phyloP scores from a whole-genome alignment of 2,329 filamentous ascomycete species.

The Exophiala lecanii-corni region DNA sequence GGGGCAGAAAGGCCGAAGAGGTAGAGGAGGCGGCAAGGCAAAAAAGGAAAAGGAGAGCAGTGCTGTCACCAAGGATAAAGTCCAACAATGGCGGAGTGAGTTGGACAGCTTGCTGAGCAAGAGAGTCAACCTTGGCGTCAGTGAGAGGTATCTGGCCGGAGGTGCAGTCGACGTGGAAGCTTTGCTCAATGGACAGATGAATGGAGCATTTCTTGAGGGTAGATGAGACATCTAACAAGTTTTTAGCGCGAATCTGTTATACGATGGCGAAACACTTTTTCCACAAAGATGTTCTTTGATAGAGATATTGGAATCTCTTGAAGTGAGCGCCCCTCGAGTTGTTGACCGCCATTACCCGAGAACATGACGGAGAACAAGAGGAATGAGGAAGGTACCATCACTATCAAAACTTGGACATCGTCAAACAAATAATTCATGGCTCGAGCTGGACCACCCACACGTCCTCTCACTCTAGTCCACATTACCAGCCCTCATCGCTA shows the following conservation, averaged over 20 bases:
- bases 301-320: no score
- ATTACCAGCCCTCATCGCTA: no score
- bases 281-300: no score
- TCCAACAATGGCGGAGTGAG: constrained; percentile 65
- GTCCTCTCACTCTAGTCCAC: no score
- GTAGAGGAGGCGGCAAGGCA: constrained; percentile 70
- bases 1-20: constrained; percentile 55
- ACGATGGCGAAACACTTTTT: neutral
- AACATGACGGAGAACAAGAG: no score
- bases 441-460: no score
- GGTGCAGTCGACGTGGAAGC: constrained; percentile 77
- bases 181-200: constrained; percentile 56
- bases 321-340: no score
- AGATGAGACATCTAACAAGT: constrained; percentile 11
- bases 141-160: constrained; percentile 77
- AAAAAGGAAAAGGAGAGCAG: constrained; percentile 67
- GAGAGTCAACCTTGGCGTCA: constrained; percentile 81
- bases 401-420: no score
- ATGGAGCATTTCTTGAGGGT: constrained; percentile 16
- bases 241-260: no score
- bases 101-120: constrained; percentile 65
- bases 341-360: no score
- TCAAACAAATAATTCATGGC: no score
- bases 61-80: constrained; percentile 61
- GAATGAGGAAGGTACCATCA: no score